A percentile compares a stretch with the other conserved stretches of the same genome.
phyloP scores from a whole-genome alignment of 371 early-diverging fungal genomes.

The Capillidium heterosporum region DNA sequence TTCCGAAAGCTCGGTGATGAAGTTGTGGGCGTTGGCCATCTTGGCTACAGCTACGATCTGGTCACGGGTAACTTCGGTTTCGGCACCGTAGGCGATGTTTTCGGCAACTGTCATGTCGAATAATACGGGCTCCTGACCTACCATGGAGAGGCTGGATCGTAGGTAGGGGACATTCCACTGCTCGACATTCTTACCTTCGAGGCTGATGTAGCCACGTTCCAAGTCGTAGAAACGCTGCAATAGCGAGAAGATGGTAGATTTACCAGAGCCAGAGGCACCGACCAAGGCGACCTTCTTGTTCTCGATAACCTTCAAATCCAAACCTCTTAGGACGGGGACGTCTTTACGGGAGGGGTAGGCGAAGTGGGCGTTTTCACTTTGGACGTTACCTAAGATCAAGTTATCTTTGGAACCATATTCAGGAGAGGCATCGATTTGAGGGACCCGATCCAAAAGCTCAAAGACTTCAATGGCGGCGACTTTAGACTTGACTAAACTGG shows the following conservation, averaged over 20 bases:
- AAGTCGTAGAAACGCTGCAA: conserved; percentile 16
- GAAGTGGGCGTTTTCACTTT: conserved; percentile 48
- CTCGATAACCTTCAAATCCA: conserved; percentile 21
- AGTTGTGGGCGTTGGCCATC: conserved; percentile 40
- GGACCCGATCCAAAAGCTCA: conserved; percentile 36
- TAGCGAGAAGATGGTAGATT: conserved; percentile 35
- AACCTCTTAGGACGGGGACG: conserved; percentile 30
- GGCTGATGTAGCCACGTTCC: background rate
- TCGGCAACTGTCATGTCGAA: conserved; percentile 54
- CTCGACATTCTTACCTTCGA: conserved; percentile 2
- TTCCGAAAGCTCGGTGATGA: conserved; percentile 46
- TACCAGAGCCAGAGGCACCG: conserved; percentile 45
- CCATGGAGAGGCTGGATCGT: conserved; percentile 36
- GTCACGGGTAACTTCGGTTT: conserved; percentile 16
- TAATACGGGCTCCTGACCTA: conserved; percentile 69
- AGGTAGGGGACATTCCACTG: conserved; percentile 34
- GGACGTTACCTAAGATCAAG: conserved; percentile 34
- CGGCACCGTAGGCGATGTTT: conserved; percentile 48
- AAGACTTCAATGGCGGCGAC: conserved; percentile 52
- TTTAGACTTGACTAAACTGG: conserved; percentile 19
- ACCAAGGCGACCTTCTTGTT: conserved; percentile 34
- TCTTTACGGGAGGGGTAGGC: conserved; percentile 48
- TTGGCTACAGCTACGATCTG: conserved; percentile 21
- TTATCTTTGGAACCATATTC: conserved; percentile 32
- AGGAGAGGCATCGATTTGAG: conserved; percentile 23